A percentile compares a stretch with the other conserved stretches of the same genome.
These are phyloP conservation scores for Microcera coccophila DNA, from an alignment of 2,329 filamentous ascomycete species.

Conservation along the genomic window DNA sequence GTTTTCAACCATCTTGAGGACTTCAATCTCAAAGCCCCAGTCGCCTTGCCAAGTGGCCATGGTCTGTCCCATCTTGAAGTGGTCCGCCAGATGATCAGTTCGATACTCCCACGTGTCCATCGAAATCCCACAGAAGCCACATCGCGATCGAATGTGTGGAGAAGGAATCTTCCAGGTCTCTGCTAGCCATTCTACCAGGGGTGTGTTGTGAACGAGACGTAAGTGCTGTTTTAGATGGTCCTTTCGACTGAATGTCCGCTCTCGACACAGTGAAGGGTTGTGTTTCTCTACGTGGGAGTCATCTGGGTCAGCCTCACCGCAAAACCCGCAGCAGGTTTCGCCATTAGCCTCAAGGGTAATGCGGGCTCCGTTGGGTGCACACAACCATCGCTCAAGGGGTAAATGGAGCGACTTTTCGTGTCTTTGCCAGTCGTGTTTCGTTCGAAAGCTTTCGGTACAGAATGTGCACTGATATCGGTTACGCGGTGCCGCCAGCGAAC, in stretches of 20 bases:
- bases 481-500: neutral
- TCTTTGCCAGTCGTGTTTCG: constrained; percentile 45
- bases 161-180: constrained; percentile 36
- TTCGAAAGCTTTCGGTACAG: constrained; percentile 43
- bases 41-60: constrained; percentile 45
- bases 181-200: constrained; percentile 43
- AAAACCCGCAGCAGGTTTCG: constrained; percentile 37
- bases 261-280: constrained; percentile 46
- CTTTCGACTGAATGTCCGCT: constrained; percentile 43
- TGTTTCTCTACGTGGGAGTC: constrained; percentile 34
- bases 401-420: constrained; percentile 48
- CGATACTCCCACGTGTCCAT: constrained; percentile 37
- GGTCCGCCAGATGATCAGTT: constrained; percentile 38
- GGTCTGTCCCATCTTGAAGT: constrained; percentile 39
- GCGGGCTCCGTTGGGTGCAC: constrained; percentile 32
- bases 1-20: constrained; percentile 38
- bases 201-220: constrained; percentile 39
- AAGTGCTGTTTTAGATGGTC: constrained; percentile 44
- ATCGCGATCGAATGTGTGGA: constrained; percentile 36
- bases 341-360: constrained; percentile 42
- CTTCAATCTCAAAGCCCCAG: constrained; percentile 37
- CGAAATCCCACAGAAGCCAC: constrained; percentile 38
- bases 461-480: constrained; percentile 41
- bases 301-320: constrained; percentile 30
- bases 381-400: constrained; percentile 47